Evolutionary conservation across 495 filamentous ascomycete genomes (phyloP).

Genomic region (Trichoderma erinaceum): DNA sequence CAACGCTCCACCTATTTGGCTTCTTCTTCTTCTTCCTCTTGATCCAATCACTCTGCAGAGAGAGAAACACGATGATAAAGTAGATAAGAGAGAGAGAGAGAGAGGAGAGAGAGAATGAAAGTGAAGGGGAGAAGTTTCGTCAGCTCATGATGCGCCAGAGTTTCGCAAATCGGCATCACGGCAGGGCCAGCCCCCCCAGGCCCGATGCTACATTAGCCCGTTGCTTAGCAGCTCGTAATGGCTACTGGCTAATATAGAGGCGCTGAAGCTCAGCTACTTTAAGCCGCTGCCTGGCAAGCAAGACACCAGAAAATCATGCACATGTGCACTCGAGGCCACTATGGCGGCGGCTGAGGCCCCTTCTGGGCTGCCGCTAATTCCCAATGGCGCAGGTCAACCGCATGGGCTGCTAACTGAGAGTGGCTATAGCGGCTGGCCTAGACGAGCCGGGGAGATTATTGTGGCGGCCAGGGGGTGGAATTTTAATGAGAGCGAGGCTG

Average conservation of each 20-base stretch:
- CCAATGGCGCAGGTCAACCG: slow-evolving; percentile 11
- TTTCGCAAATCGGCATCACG: background rate
- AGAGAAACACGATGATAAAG: background rate
- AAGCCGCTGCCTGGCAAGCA: background rate
- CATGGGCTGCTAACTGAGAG: background rate
- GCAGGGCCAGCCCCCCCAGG: background rate
- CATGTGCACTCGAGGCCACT: background rate
- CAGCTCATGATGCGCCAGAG: background rate
- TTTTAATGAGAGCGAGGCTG: background rate
- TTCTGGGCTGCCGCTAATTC: slow-evolving; percentile 5
- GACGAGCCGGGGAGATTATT: background rate
- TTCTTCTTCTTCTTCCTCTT: background rate
- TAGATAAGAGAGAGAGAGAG: too few species aligned
- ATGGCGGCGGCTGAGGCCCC: slow-evolving; percentile 11
- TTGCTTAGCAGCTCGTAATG: background rate
- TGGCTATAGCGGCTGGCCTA: background rate
- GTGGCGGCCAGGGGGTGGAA: slow-evolving; percentile 7
- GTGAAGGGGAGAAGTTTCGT: background rate
- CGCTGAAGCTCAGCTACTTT: background rate
- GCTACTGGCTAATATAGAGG: background rate
- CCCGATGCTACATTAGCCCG: background rate
- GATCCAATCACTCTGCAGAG: background rate
- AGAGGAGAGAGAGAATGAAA: background rate
- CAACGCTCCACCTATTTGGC: background rate
- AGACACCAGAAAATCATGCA: background rate